Base-by-base conservation (phyloP, 139 green algal species). In the Ettlia oleoabundans region DNA sequence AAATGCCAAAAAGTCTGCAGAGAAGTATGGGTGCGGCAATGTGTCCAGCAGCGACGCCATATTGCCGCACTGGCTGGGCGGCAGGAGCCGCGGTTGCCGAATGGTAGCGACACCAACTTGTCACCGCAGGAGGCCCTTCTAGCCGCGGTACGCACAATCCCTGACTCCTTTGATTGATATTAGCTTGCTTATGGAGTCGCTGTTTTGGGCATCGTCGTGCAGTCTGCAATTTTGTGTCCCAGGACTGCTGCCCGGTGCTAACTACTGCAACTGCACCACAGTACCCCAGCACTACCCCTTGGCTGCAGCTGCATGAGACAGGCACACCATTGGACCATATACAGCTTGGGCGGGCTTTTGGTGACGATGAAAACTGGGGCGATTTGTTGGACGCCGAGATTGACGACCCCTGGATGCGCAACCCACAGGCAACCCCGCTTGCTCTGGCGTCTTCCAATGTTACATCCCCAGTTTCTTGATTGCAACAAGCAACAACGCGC, bases 311-410 rank as follows among this genome's bases (percentile, higher is more conserved):
- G 73, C 73, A 52, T 0, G 73, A 80, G 73, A 40, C 10, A 4
- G 73, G 73, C 9, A 18, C 51, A 26, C 35, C 73, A 37, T 33
- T 53, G 52, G 73, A 67, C 7, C 38, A 68, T 22, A 69, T 80
- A 32, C 73, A 80, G 53, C 24, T 80, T 15, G 73, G 73, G 35
- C 73, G 73, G 9, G 73, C 37, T 0, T 21, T 47, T 2, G 73
- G 41, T 10, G 73, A 80, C 38, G 51, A 67, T 22, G 73, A 80
- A 35, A 51, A 30, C 24, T 80, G 58, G 35, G 6, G 41, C 5
- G 73, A 80, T 19, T 35, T 80, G 53, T 26, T 80, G 35, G 73
- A 80, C 30, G 73, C 73, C 0, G 73, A 80, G 73, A 5, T 28
- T 2, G 73, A 80, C 35, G 73, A 69, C 19, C 41, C 30, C 35